Base-by-base conservation (phyloP, 2,329 filamentous ascomycete genomes). In the Colletotrichum truncatum region DNA sequence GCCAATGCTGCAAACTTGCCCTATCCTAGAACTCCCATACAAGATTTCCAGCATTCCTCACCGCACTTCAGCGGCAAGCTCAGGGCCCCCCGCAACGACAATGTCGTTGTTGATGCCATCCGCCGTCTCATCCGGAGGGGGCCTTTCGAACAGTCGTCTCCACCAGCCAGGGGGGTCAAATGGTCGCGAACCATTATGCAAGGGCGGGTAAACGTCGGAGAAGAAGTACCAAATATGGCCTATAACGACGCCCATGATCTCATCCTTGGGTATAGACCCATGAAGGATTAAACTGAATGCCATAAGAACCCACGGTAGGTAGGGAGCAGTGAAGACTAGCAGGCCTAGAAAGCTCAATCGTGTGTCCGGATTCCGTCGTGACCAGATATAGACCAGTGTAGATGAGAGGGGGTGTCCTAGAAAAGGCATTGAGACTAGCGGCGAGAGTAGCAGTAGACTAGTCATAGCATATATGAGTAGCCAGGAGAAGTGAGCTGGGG, bases 191-290 rank as follows among this genome's bases (percentile, higher is more conserved):
- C 93, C 93, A 68, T 91, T 89, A 78, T 98, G 93, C 43, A 98
- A 86, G 3, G 94, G 92, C 4, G 96, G 96, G 78, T 97, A 99
- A 14, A 99, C 94, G 76, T 99, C 96, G 65, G 90, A 93, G 78
- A 98, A 98, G 81, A 98, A 99, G 78, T 98, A 99, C 91, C 94
- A 98, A 39, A 98, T 86, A 79, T 99, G 96, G 9, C 96, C 96
- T 38, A 98, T 94, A 9, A 96, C 89, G 14, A 98, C 93, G 4
- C 96, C 96, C 82, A 97, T 93, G 68, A 99, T 91, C 82, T 99
- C 96, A 76, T 98, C 96, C 79, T 97, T 97, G 4, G 96, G 96
- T 41, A 98, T 85, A 5, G 87, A 91, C 6, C 93, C 93, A 76
- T 98, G 94, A 76, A 98, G 86, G n/a, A 97, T 85, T 46, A 98